Conservation (phyloP, 2,329 filamentous ascomycete genomes). For the Helotiales sp. region DNA sequence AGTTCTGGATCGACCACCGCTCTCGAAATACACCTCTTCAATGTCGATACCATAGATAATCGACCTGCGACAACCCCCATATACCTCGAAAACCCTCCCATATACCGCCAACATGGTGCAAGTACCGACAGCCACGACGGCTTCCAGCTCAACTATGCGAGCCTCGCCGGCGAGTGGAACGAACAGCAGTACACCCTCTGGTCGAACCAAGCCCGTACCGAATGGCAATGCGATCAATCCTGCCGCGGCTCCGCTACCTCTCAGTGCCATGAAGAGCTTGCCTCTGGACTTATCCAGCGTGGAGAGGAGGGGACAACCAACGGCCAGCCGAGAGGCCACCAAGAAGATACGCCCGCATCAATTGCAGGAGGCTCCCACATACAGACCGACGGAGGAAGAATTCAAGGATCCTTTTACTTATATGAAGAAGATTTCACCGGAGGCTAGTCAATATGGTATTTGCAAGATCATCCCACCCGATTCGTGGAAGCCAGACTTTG, state of each 20-base stretch:
- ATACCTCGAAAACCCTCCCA: not conserved
- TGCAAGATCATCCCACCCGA: constrained; percentile 96
- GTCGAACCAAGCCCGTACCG: constrained; percentile 37
- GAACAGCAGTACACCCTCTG: constrained; percentile 33
- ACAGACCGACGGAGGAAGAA: constrained; percentile 87
- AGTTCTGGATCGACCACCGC: constrained; percentile 16
- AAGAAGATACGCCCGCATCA: constrained; percentile 82
- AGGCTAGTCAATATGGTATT: constrained; percentile 86
- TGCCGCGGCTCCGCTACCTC: constrained; percentile 39
- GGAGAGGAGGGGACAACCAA: constrained; percentile 85
- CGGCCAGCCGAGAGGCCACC: constrained; percentile 73
- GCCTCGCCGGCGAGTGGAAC: constrained; percentile 40
- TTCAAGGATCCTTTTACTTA: constrained; percentile 95
- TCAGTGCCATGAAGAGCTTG: constrained; percentile 45
- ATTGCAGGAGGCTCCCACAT: constrained; percentile 88
- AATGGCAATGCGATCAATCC: constrained; percentile 42
- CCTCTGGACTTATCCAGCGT: constrained; percentile 87
- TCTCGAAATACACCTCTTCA: constrained; percentile 24
- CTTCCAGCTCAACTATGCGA: constrained; percentile 39
- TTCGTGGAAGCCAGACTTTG: constrained; percentile 92
- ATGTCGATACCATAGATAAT: constrained; percentile 36
- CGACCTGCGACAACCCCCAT: constrained; percentile 23
- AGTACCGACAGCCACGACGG: constrained; percentile 38
- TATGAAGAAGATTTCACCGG: constrained; percentile 86
- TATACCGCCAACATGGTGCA: constrained; percentile 40